Evolutionary conservation across 805 yeast genomes (phyloP).

Genomic region (Spathaspora hagerdaliae): DNA sequence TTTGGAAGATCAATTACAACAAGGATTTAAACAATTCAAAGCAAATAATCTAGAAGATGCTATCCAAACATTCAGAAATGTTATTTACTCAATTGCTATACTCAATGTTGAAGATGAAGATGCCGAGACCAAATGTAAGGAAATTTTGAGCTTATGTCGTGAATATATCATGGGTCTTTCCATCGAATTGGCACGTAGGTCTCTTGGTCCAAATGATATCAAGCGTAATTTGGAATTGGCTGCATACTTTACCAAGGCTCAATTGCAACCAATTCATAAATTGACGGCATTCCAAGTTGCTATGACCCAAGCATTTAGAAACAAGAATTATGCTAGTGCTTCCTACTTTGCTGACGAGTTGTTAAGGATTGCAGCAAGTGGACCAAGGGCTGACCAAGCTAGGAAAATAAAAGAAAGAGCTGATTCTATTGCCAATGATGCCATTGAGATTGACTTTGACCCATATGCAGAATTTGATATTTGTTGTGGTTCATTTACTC

Average conservation of each 20-base stretch:
- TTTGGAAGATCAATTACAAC: conserved; percentile 57
- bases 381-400: conserved; percentile 87
- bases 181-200: conserved; percentile 85
- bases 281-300: conserved; percentile 92
- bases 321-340: conserved; percentile 85
- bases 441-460: conserved; percentile 87
- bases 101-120: conserved; percentile 68
- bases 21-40: conserved; percentile 80
- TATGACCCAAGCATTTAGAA: conserved; percentile 85
- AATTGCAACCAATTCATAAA: conserved; percentile 71
- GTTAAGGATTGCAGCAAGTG: conserved; percentile 62
- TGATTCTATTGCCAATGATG: conserved; percentile 78
- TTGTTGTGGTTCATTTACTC: conserved; percentile 83
- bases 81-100: conserved; percentile 71
- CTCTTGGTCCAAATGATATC: conserved; percentile 63
- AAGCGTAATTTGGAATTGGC: conserved; percentile 92
- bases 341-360: conserved; percentile 86
- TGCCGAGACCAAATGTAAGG: conserved; percentile 72
- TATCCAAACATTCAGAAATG: conserved; percentile 70
- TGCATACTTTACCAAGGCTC: conserved; percentile 87
- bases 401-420: conserved; percentile 75
- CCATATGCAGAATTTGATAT: conserved; percentile 88
- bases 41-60: conserved; percentile 82
- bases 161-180: conserved; percentile 92
- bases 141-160: conserved; percentile 68